phyloP scores from a whole-genome alignment of 768 basidiomycete species.

The Russula abietina region DNA sequence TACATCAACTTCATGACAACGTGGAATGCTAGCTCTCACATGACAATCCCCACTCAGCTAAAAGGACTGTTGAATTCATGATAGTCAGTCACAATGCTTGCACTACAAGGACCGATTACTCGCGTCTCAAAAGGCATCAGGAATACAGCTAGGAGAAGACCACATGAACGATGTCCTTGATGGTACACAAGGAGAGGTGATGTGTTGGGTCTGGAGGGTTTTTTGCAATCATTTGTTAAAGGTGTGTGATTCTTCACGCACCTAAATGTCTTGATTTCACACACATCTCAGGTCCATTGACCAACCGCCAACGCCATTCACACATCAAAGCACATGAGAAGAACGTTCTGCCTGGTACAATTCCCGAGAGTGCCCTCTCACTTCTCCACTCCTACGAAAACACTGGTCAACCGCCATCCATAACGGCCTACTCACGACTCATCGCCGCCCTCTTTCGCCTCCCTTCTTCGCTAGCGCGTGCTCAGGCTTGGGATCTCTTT shows the following conservation, averaged over 20 bases:
- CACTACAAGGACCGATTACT: background rate
- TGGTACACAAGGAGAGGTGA: conserved; percentile 19
- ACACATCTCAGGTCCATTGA: conserved; percentile 33
- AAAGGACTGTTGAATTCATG: conserved; percentile 50
- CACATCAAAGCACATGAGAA: conserved; percentile 65
- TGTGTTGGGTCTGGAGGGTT: conserved; percentile 38
- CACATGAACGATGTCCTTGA: conserved; percentile 27
- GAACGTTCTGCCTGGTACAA: conserved; percentile 39
- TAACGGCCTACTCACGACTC: conserved; percentile 65
- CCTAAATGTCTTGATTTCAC: background rate
- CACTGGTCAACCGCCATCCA: conserved; percentile 55
- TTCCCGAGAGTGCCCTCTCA: conserved; percentile 58
- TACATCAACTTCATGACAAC: background rate
- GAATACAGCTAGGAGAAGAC: conserved; percentile 27
- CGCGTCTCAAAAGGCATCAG: conserved; percentile 2
- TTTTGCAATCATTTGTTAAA: conserved; percentile 35
- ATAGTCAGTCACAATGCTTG: conserved; percentile 30
- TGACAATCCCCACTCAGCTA: conserved; percentile 45
- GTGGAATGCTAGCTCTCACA: conserved; percentile 38
- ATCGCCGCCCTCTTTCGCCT: conserved; percentile 54
- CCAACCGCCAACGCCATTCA: conserved; percentile 57
- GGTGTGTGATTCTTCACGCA: conserved; percentile 34
- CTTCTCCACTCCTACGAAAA: conserved; percentile 70
- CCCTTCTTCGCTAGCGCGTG: conserved; percentile 43
- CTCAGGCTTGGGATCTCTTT: conserved; percentile 91